Conservation (phyloP, 169 alveolate species). For the Cardiosporidium cionae region DNA sequence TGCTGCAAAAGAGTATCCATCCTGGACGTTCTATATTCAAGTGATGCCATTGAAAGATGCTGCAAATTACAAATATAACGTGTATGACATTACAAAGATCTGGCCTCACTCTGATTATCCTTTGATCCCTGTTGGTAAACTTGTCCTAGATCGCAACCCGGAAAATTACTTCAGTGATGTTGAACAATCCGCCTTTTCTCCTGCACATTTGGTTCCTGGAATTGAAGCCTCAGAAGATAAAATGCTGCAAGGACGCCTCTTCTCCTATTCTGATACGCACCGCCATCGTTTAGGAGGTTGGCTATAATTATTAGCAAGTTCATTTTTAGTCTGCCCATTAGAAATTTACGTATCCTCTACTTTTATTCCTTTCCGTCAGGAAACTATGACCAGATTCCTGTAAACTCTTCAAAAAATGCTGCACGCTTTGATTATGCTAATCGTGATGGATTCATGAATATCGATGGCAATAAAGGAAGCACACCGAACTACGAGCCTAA, state of each 20-base stretch:
- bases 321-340: no score
- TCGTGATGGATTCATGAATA: conserved; percentile 58
- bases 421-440: conserved; percentile 50
- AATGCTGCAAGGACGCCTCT: conserved; percentile 69
- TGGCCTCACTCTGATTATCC: conserved; percentile 76
- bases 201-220: conserved; percentile 70
- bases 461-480: conserved; percentile 51
- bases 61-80: conserved; percentile 53
- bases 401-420: conserved; percentile 58
- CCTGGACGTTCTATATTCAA: conserved; percentile 57
- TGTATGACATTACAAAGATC: conserved; percentile 67
- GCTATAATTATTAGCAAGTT: no score
- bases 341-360: no score
- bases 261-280: conserved; percentile 72
- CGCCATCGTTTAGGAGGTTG: conserved; percentile 59
- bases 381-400: conserved; percentile 58
- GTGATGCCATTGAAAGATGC: conserved; percentile 61
- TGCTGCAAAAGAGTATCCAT: conserved; percentile 35
- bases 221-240: conserved; percentile 69
- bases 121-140: conserved; percentile 54
- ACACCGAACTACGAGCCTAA: conserved; percentile 67
- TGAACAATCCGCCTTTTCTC: conserved; percentile 68
- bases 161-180: conserved; percentile 60
- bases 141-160: conserved; percentile 66
- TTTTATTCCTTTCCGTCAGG: background rate